Evolutionary conservation across 768 basidiomycete genomes (phyloP).

Genomic region (Lentinula raphanica): DNA sequence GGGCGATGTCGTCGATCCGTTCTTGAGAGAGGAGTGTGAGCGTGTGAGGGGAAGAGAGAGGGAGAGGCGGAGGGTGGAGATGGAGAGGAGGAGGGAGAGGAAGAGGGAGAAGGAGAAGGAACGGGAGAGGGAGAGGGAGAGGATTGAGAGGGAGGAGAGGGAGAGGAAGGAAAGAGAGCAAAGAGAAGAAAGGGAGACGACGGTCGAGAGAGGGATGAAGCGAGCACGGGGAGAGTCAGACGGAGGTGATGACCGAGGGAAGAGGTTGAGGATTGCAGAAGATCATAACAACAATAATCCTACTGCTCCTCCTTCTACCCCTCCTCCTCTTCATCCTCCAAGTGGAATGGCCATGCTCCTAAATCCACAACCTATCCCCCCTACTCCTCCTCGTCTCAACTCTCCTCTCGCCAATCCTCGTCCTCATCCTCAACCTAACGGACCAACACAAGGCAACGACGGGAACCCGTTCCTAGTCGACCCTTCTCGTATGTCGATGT

Average conservation of each 20-base stretch:
- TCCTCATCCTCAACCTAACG: background rate
- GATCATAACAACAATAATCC: conserved; percentile 50
- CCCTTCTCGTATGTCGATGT: no score
- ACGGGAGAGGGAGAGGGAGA: conserved; percentile 47
- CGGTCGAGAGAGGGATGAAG: no score
- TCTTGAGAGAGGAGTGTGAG: conserved; percentile 78
- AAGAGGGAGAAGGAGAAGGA: conserved; percentile 56
- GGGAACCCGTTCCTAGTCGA: conserved; percentile 1
- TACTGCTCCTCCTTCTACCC: background rate
- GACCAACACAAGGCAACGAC: conserved; percentile 1
- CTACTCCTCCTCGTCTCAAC: no score
- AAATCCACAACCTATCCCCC: no score
- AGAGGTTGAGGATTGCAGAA: conserved; percentile 47
- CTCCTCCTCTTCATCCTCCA: background rate
- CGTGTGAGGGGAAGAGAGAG: conserved; percentile 78
- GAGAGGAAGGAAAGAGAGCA: conserved; percentile 73
- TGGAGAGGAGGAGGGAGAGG: conserved; percentile 52
- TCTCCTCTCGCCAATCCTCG: no score
- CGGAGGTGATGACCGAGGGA: conserved; percentile 39
- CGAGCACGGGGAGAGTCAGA: conserved; percentile 51
- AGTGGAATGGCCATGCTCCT: conserved; percentile 5
- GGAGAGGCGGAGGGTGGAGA: conserved; percentile 65
- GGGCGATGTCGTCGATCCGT: conserved; percentile 62
- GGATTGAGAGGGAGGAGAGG: conserved; percentile 51
- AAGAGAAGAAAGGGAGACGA: conserved; percentile 64